Base-by-base conservation (phyloP, 179 eudicot genomes). In the Dionaea muscipula region DNA sequence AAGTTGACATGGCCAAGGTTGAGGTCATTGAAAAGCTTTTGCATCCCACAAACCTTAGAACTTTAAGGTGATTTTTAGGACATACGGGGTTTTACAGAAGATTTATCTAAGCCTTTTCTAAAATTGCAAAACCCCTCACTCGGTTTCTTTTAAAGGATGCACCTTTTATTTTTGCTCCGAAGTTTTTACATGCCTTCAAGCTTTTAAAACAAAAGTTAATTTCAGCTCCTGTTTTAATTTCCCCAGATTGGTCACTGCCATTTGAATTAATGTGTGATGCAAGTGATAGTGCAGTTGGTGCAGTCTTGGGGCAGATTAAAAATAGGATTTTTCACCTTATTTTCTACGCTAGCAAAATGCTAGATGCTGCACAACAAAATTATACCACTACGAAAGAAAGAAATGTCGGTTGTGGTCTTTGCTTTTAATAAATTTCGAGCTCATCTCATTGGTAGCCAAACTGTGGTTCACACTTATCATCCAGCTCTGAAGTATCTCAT, bases 201-300 rank as follows among this genome's bases (percentile, higher is more conserved):
- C 3, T 17, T 9, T 21, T 47, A 0, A 47, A 47, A 14, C 21
- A 47, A 8, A 5, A 18, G 3, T 23, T 47, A 22, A 21, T 47
- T 21, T 47, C 51, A 7, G 51, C 51, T 47, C 51, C 3, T 3
- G 22, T 47, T 7, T 14, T 47, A 18, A 9, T 15, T 14, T 11
- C 51, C 4, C 26, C 6, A 15, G 23, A 21, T 47, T 47, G 51
- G 51, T 6, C 15, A 4, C 26, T 47, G 9, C 51, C 51, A 0
- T 47, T 47, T 21, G 51, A 47, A 14, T 6, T 47, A 0, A 47
- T 47, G 3, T 47, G 51, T 21, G 51, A 47, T 21, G 51, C 51
- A 14, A 47, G 51, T 47, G 51, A 47, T 21, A 17, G 14, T 10
- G 51, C 51, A 8, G 5, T 47, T 17, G 23, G 51, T 1, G 51